Evolutionary conservation across 495 filamentous ascomycete species (phyloP).

Genomic region (Trichoderma gamsii): DNA sequence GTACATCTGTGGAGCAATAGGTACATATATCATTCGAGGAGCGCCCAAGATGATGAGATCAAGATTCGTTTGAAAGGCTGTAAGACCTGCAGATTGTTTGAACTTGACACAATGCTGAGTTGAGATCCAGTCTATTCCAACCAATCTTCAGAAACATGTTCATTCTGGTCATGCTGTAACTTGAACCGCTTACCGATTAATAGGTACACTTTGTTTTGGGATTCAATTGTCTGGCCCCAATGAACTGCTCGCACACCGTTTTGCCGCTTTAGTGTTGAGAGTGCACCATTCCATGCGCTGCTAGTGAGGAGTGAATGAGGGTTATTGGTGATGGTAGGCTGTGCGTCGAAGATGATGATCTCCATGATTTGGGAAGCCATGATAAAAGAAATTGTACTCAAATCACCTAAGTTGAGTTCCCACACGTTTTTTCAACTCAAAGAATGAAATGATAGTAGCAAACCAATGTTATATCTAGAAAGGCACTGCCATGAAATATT

Average conservation of each 20-base stretch:
- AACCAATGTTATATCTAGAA: neutral
- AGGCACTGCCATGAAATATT: too few species aligned
- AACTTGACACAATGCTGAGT: neutral
- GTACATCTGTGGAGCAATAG: neutral
- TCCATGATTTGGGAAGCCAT: neutral
- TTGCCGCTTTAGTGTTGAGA: neutral
- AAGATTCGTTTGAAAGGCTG: neutral
- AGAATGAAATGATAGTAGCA: neutral
- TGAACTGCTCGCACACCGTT: neutral
- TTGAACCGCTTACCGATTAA: neutral
- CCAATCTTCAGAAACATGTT: neutral
- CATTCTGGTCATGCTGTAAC: neutral
- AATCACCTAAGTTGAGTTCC: neutral
- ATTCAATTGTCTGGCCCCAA: neutral
- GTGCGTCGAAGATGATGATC: neutral
- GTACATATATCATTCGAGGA: neutral
- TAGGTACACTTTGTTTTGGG: neutral
- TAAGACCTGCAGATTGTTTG: neutral
- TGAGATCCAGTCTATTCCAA: neutral
- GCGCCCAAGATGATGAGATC: neutral
- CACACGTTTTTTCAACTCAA: neutral
- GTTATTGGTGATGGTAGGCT: neutral
- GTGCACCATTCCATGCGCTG: neutral
- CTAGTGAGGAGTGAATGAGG: neutral
- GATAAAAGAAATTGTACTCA: neutral